Evolutionary conservation across 176 grass and related monocot genomes (phyloP).

Genomic region (Pontederia crassipes): DNA sequence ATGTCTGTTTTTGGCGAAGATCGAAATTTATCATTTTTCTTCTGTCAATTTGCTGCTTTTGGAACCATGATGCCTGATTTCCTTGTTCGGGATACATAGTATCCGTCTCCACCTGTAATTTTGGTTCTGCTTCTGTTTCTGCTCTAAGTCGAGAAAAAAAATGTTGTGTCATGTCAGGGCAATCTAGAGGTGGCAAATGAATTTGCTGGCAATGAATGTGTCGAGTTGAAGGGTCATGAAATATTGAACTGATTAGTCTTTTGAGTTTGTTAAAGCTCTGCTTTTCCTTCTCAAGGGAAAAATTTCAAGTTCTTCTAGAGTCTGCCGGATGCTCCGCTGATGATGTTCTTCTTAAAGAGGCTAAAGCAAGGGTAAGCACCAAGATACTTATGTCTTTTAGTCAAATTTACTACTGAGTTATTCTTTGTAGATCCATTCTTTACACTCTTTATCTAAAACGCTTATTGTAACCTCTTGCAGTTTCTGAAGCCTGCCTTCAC

Average conservation of each 20-base stretch:
- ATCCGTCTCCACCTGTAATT: neutral
- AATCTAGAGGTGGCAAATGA: constrained; percentile 61
- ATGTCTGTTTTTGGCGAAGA: no score
- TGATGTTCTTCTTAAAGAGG: constrained; percentile 84
- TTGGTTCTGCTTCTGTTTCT: no score
- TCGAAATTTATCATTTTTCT: no score
- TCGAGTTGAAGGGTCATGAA: constrained; percentile 50
- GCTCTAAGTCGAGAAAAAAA: neutral
- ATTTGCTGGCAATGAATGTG: constrained; percentile 75
- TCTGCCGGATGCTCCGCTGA: constrained; percentile 61
- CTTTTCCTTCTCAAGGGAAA: constrained; percentile 91
- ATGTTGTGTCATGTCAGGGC: constrained; percentile 34
- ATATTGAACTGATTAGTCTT: constrained; percentile 74
- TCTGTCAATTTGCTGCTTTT: no score
- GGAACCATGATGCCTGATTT: neutral
- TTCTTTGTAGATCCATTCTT: constrained; percentile 12
- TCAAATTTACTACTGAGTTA: neutral
- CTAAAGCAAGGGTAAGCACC: constrained; percentile 73
- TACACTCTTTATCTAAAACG: constrained; percentile 15
- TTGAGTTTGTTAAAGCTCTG: constrained; percentile 67
- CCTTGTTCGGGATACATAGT: neutral
- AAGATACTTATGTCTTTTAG: neutral
- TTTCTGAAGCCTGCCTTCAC: constrained; percentile 86
- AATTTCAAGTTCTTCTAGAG: constrained; percentile 65
- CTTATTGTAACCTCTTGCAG: constrained; percentile 28